These are phyloP conservation scores for Cladophialophora exuberans DNA, from an alignment of 2,329 filamentous ascomycete species.

Conservation along the genomic window DNA sequence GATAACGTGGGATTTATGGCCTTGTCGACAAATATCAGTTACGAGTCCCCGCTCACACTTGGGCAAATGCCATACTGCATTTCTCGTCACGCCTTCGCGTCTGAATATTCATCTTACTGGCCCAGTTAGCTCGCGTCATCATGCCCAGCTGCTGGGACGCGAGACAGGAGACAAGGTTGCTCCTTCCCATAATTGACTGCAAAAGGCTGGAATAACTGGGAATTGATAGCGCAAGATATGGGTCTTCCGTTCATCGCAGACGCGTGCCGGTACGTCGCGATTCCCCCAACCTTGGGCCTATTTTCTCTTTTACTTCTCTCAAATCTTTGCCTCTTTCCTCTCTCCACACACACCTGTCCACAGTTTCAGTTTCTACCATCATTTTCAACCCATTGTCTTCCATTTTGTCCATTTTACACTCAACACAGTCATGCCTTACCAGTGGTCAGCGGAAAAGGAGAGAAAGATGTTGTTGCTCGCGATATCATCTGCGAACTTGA, in stretches of 20 bases:
- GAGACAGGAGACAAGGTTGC: too few species aligned
- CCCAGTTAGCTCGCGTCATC: too few species aligned
- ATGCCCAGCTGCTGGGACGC: too few species aligned
- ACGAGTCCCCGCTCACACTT: background rate
- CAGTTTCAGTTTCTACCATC: background rate
- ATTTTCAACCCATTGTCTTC: constrained; percentile 1
- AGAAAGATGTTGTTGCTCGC: constrained; percentile 27
- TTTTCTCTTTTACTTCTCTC: constrained; percentile 6
- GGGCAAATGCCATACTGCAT: background rate
- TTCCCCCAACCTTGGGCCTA: background rate
- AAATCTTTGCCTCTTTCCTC: constrained; percentile 5
- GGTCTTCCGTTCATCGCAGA: constrained; percentile 12
- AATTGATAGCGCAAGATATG: too few species aligned
- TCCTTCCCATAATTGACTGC: too few species aligned
- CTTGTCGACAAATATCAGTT: constrained; percentile 9
- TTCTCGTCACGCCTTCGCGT: background rate
- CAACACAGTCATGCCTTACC: constrained; percentile 21
- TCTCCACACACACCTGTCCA: constrained; percentile 7
- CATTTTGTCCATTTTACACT: background rate
- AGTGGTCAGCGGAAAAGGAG: constrained; percentile 27
- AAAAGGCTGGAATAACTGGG: too few species aligned
- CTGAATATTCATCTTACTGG: background rate
- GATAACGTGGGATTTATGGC: background rate
- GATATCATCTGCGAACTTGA: constrained; percentile 25
- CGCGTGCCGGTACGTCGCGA: constrained; percentile 27